Evolutionary conservation across 805 yeast genomes (phyloP), one percentile per base, ranked within the genome.

Genomic region (Metschnikowia arizonensis): DNA sequence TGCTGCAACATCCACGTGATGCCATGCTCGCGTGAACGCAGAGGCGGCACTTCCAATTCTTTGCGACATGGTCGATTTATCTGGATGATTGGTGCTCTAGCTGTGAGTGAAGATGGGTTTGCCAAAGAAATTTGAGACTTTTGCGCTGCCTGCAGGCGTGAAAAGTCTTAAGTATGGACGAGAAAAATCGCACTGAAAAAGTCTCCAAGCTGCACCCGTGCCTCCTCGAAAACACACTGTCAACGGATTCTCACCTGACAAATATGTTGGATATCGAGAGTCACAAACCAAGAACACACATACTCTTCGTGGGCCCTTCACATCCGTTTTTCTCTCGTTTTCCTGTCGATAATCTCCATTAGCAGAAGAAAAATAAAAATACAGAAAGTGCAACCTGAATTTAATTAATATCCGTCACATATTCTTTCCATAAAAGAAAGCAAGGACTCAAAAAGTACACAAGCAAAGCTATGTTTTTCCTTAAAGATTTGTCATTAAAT

Each of bases 11-110:
- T 95, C 98, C 29, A 93, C 86, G 62, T 90, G 96, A 62, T 91
- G 98, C 99, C 99, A 93, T 34, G 83, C 75, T 54, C 96, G 77
- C 33, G 96, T 83, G 54, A 86, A 81, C 3, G 95, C 87, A 17
- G 83, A 72, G 4, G 83, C 87, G 3, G 88, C 79, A 68, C 53
- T 68, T 44, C 78, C 78, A 18, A 74, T 61, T 55, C 73, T 72
- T 47, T 67, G 74, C 9, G 79, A 75, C 79, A 75, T 75, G 21
- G 25, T 14, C 25, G 25, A 5, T 5, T n/a, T n/a, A 14, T 26
- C 31, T 37, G 18, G 33, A 15, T 18, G 29, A 8, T 37, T n/a
- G 8, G 40, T 37, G 40, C 33, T 26, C 5, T 14, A 34, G 38
- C 29, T 15, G 38, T 8, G 33, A 37, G 15, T 19, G 40, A 37